Conservation (phyloP, 1,284 basidiomycete genomes). For the Ganoderma resinaceum region DNA sequence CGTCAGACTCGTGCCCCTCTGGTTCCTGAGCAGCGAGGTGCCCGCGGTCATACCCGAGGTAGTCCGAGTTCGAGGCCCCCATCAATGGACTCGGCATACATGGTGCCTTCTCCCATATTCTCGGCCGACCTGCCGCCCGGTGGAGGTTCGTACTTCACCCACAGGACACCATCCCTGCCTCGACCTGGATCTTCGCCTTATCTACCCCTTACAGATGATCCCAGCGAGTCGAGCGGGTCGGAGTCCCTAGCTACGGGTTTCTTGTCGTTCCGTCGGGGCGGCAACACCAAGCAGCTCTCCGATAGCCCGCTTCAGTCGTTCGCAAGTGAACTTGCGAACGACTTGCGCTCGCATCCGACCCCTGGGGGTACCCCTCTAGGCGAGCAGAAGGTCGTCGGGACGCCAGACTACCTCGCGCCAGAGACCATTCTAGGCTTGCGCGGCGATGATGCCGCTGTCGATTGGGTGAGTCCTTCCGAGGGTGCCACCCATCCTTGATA, state of each 20-base stretch:
- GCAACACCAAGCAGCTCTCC: slow-evolving; percentile 50
- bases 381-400: slow-evolving; percentile 95
- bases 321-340: slow-evolving; percentile 81
- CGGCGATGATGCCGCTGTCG: slow-evolving; percentile 94
- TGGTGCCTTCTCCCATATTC: slow-evolving; percentile 71
- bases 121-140: slow-evolving; percentile 56
- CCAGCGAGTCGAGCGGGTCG: slow-evolving; percentile 86
- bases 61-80: slow-evolving; percentile 77
- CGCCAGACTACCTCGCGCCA: slow-evolving; percentile 96
- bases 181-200: slow-evolving; percentile 70
- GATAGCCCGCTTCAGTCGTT: slow-evolving; percentile 86
- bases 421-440: slow-evolving; percentile 97
- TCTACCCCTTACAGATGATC: slow-evolving; percentile 76
- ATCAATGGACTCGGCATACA: slow-evolving; percentile 84
- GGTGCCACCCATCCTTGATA: background rate
- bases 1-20: slow-evolving; percentile 90
- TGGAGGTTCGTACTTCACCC: slow-evolving; percentile 84
- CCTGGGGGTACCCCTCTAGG: slow-evolving; percentile 73
- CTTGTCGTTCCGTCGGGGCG: slow-evolving; percentile 55
- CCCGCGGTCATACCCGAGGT: slow-evolving; percentile 61
- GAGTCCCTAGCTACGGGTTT: slow-evolving; percentile 70
- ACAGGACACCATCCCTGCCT: slow-evolving; percentile 62
- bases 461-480: slow-evolving; percentile 77
- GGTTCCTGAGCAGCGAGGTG: slow-evolving; percentile 49
- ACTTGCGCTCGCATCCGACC: slow-evolving; percentile 73